These are phyloP conservation scores for Candida dendrica DNA, from an alignment of 805 yeast species.

Conservation along the genomic window DNA sequence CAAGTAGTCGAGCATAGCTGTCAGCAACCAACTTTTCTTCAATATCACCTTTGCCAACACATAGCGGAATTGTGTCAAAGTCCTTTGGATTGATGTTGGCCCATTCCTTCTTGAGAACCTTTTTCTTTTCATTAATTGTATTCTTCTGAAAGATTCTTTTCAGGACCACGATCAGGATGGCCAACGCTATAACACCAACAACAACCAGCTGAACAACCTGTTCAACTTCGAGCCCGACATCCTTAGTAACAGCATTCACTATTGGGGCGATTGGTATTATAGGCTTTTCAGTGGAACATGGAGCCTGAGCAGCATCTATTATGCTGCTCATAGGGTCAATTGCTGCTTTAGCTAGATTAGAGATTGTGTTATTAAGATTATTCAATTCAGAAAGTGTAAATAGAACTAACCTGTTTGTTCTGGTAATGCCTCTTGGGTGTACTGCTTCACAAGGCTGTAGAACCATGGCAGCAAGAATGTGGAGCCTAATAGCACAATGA, in stretches of 20 bases:
- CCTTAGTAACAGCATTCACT: background rate
- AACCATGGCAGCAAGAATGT: background rate
- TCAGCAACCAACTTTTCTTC: constrained; percentile 3
- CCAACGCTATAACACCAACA: background rate
- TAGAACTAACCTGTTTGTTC: background rate
- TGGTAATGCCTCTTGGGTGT: background rate
- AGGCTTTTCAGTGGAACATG: background rate
- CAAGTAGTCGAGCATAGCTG: background rate
- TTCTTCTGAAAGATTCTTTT: background rate
- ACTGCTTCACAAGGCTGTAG: background rate
- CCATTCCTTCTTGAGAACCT: background rate
- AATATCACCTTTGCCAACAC: constrained; percentile 4
- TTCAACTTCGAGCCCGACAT: background rate
- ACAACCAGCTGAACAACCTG: background rate
- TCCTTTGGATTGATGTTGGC: background rate
- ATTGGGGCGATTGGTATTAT: background rate
- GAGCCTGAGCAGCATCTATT: background rate
- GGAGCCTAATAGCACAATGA: background rate
- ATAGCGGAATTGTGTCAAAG: constrained; percentile 4
- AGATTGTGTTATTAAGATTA: background rate
- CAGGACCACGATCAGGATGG: background rate
- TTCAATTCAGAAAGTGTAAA: background rate
- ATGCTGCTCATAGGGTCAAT: background rate
- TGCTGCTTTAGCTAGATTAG: background rate
- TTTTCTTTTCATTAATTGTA: too few species aligned